Base-by-base conservation (phyloP, 2,329 filamentous ascomycete species). In the Aquanectria penicillioides region DNA sequence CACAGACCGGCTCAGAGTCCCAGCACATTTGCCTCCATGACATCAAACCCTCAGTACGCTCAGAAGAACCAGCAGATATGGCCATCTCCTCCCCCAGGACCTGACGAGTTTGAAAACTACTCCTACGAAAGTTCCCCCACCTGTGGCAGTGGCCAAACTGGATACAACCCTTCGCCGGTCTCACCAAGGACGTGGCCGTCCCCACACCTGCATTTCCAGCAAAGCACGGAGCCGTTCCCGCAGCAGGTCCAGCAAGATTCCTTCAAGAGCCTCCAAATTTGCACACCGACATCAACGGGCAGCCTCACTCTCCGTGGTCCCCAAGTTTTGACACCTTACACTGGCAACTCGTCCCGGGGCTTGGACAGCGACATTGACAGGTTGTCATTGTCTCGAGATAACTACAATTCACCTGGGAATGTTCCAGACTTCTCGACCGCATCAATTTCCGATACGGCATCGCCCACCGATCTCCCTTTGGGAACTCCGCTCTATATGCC, bases 21-120 rank as follows among this genome's bases (percentile, higher is more conserved):
- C 23, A 52, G 61, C 56, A 22, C 66, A 38, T 71, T 71, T 23
- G 59, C 62, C 15, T 64, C 65, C 46, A 58, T 67, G 59, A 53
- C 52, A 43, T 64, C 67, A 52, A 59, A 65, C 37, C 65, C 69
- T 53, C 66, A 69, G 17, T 64, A 66, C 43, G 53, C 49, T 15
- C 58, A 56, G 41, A 67, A 59, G 57, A 60, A 53, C 46, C 60
- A 69, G 48, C 68, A 65, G 37, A 56, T 61, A 44, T 77, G 75
- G 71, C 70, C 73, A 29, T 79, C 76, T 22, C 76, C 79, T 25
- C 77, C 75, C 10, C 69, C 71, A 8, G 69, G 70, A 11, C 69
- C 71, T 31, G 74, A 78, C 28, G 78, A 79, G 20, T 69, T 74
- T 43, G 77, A 80, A 17, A 71, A 71, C 56, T 73, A 74, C 50